These are phyloP conservation scores for Immersiella caudata DNA, from an alignment of 495 filamentous ascomycete species.

Conservation along the genomic window DNA sequence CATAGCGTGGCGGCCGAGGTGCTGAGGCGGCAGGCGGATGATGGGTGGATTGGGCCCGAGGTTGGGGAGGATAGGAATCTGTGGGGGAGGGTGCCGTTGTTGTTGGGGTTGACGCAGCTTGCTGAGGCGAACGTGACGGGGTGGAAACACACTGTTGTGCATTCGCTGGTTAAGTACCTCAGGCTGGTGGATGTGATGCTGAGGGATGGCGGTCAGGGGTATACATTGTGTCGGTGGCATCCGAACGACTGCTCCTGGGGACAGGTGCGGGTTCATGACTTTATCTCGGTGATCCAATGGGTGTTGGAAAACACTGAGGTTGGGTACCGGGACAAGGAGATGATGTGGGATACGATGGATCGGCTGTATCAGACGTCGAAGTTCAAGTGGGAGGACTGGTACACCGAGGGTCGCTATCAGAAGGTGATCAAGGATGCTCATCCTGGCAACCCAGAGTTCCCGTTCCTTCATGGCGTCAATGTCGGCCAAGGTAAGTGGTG, in stretches of 20 bases:
- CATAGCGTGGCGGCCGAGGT: slow-evolving; percentile 51
- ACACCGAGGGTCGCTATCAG: slow-evolving; percentile 16
- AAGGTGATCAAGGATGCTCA: slow-evolving; percentile 21
- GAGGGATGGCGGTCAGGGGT: slow-evolving; percentile 26
- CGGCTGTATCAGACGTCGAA: slow-evolving; percentile 21
- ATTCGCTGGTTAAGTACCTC: slow-evolving; percentile 41
- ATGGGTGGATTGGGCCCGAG: slow-evolving; percentile 67
- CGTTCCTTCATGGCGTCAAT: slow-evolving; percentile 37
- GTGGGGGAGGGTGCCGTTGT: slow-evolving; percentile 54
- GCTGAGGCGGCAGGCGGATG: slow-evolving; percentile 52
- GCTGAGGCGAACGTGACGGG: slow-evolving; percentile 48
- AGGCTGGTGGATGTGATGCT: slow-evolving; percentile 47
- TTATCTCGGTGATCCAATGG: slow-evolving; percentile 48
- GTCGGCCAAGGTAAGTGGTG: slow-evolving; percentile 35
- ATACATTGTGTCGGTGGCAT: slow-evolving; percentile 13
- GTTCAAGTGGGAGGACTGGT: slow-evolving; percentile 27
- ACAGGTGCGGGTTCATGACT: slow-evolving; percentile 31
- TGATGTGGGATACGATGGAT: slow-evolving; percentile 38
- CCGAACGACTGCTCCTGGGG: slow-evolving; percentile 27
- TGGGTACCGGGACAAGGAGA: neutral
- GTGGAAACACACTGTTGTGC: slow-evolving; percentile 39
- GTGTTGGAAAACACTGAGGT: slow-evolving; percentile 47
- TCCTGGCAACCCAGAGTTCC: slow-evolving; percentile 11
- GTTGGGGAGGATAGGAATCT: slow-evolving; percentile 48
- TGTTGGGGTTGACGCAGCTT: slow-evolving; percentile 47